Base-by-base conservation (phyloP, 495 filamentous ascomycete genomes). In the Tuber borchii region DNA sequence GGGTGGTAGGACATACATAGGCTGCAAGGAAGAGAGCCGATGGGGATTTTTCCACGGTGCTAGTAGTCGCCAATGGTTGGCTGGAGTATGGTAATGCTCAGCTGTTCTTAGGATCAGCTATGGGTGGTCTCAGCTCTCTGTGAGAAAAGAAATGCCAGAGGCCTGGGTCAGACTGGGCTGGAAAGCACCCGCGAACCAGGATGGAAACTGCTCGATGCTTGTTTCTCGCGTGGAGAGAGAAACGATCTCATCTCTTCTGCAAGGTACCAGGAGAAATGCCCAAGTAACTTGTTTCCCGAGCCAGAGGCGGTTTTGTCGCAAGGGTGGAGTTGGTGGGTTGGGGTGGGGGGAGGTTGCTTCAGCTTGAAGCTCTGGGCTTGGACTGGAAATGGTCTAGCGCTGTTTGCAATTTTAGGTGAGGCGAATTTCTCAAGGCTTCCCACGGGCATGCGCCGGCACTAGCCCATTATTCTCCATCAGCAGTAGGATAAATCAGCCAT, bases 381-480 rank as follows among this genome's bases (percentile, higher is more conserved):
- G 9, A 22, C 26, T 19, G 12, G 45, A 61, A 42, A 17, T 40
- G 31, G 56, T 16, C 70, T 75, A 75, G 65, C 70, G 39, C 19
- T 39, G 12, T 19, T 48, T 72, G 61, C 73, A 79, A 75, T 78
- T 79, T 79, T 79, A 78, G 73, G 78, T 75, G 77, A 79, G 78
- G 78, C 78, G 70, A 79, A 79, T 79, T 69, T 19, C 12, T 17
- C 56, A 65, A 65, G 56, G 56, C 56, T 26, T 61, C 17, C 20
- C 48, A 56, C n/a, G 22, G 20, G 9, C 37, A 40, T 40, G 39
- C 39, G 39, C 48, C 48, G 48, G 16, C n/a, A 56, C 48, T n/a
- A 56, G 48, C 12, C 26, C 26, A 65, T 34, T 6, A 5, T 16
- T 34, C 56, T 34, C 56, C 56, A 17, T 34, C 17, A 65, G 56